These are phyloP conservation scores for Trypanosoma melophagium DNA, from an alignment of 208 protist species.

Conservation along the genomic window DNA sequence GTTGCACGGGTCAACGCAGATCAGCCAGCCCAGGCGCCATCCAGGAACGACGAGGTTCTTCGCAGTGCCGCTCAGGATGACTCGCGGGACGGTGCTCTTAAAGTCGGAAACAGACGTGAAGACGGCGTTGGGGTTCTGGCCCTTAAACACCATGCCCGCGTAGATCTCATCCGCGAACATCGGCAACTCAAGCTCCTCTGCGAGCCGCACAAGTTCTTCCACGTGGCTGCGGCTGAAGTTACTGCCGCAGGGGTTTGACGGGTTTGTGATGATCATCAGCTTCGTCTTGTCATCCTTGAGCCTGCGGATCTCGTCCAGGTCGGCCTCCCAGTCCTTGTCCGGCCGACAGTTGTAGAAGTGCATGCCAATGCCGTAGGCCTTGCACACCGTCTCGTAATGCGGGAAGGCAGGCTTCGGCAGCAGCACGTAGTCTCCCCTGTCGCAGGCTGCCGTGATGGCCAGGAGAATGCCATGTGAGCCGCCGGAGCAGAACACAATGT, in stretches of 20 bases:
- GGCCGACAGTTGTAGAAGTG: slow-evolving; percentile 80
- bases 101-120: slow-evolving; percentile 87
- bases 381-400: slow-evolving; percentile 88
- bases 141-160: slow-evolving; percentile 89
- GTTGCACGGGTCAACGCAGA: slow-evolving; percentile 90
- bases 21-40: slow-evolving; percentile 91
- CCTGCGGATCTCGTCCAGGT: slow-evolving; percentile 73
- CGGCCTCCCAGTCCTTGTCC: slow-evolving; percentile 86
- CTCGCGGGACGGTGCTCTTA: slow-evolving; percentile 72
- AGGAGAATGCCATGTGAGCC: slow-evolving; percentile 88
- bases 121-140: too few species aligned
- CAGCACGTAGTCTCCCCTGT: slow-evolving; percentile 90
- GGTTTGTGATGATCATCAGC: slow-evolving; percentile 93
- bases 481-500: slow-evolving; percentile 78
- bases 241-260: slow-evolving; percentile 94
- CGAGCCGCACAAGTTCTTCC: slow-evolving; percentile 74
- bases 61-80: slow-evolving; percentile 90
- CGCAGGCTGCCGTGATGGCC: slow-evolving; percentile 66
- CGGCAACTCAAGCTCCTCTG: slow-evolving; percentile 84
- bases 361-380: slow-evolving; percentile 65
- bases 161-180: slow-evolving; percentile 96
- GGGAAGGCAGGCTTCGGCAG: slow-evolving; percentile 89
- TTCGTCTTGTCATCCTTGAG: slow-evolving; percentile 83
- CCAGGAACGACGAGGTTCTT: slow-evolving; percentile 93
- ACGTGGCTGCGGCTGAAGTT: slow-evolving; percentile 87